Evolutionary conservation across 306 rosid species (phyloP).

Genomic region (Abrus precatorius): DNA sequence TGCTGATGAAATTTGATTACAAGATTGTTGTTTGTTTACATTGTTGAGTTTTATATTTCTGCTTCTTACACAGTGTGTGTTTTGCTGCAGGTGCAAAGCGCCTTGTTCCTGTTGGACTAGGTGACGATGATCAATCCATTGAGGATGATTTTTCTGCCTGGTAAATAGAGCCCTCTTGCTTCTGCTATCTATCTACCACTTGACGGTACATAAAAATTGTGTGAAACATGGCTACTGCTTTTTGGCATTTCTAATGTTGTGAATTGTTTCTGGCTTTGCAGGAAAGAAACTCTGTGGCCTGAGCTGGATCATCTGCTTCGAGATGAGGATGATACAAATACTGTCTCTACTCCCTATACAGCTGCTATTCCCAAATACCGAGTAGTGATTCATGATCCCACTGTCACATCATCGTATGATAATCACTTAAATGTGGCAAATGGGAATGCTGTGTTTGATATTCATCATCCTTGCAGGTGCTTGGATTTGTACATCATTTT

Average conservation of each 20-base stretch:
- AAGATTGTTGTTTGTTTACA: conserved; percentile 11
- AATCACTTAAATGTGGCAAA: conserved; percentile 58
- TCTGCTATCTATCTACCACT: conserved; percentile 25
- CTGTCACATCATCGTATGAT: conserved; percentile 49
- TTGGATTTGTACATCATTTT: conserved; percentile 44
- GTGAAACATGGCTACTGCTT: conserved; percentile 37
- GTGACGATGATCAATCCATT: conserved; percentile 91
- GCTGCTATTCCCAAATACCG: conserved; percentile 80
- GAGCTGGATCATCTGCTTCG: conserved; percentile 84
- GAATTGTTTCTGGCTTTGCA: conserved; percentile 49
- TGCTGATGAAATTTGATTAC: conserved; percentile 20
- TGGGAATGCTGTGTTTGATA: conserved; percentile 72
- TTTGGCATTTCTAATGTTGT: conserved; percentile 36
- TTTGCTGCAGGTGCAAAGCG: conserved; percentile 74
- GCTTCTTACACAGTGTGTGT: conserved; percentile 21
- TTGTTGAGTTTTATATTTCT: conserved; percentile 17
- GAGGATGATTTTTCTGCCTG: conserved; percentile 92
- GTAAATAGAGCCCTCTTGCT: conserved; percentile 50
- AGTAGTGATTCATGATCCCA: conserved; percentile 73
- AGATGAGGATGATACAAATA: conserved; percentile 72
- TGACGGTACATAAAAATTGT: conserved; percentile 11
- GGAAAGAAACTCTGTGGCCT: conserved; percentile 88
- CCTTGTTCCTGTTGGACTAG: conserved; percentile 75
- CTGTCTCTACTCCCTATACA: conserved; percentile 81
- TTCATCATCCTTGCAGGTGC: conserved; percentile 95